Evolutionary conservation across 2,329 filamentous ascomycete genomes (phyloP).

Genomic region (Neonectria neomacrospora): DNA sequence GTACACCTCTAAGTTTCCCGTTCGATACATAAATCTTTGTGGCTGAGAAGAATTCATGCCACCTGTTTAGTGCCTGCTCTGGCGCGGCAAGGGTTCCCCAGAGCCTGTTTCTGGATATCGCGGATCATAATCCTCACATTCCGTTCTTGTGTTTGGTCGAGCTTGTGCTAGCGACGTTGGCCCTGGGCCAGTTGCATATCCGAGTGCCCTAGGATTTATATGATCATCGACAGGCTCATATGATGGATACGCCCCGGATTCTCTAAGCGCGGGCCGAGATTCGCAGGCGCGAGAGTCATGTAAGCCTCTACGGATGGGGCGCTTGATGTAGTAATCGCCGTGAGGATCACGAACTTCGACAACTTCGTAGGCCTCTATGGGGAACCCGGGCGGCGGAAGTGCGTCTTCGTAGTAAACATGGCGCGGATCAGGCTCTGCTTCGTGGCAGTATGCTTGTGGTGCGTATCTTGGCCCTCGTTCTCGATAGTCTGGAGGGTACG

Average conservation of each 20-base stretch:
- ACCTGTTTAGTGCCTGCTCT: conserved; percentile 15
- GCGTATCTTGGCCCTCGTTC: conserved; percentile 28
- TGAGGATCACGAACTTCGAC: conserved; percentile 57
- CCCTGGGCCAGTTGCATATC: conserved; percentile 20
- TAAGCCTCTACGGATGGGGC: conserved; percentile 51
- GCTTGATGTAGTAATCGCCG: conserved; percentile 59
- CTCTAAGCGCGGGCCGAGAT: conserved; percentile 24
- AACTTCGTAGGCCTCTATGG: conserved; percentile 55
- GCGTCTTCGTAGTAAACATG: conserved; percentile 27
- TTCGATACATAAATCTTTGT: too few relatives aligned
- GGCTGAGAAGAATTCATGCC: not conserved
- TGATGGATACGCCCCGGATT: conserved; percentile 21
- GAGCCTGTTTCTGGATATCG: conserved; percentile 48
- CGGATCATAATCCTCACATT: conserved; percentile 58
- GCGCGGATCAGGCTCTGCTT: conserved; percentile 12
- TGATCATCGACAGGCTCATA: conserved; percentile 19
- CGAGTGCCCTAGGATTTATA: not conserved
- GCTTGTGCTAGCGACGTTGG: conserved; percentile 10
- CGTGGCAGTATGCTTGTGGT: conserved; percentile 20
- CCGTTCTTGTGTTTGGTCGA: conserved; percentile 11
- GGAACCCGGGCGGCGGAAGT: conserved; percentile 18
- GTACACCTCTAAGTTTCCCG: not conserved
- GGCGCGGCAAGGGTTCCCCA: conserved; percentile 12
- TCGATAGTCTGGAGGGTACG: conserved; percentile 24
- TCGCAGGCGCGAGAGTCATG: conserved; percentile 43